Evolutionary conservation across 768 basidiomycete species (phyloP), one percentile per base, ranked within the genome.

Genomic region (Boletus insuetus): DNA sequence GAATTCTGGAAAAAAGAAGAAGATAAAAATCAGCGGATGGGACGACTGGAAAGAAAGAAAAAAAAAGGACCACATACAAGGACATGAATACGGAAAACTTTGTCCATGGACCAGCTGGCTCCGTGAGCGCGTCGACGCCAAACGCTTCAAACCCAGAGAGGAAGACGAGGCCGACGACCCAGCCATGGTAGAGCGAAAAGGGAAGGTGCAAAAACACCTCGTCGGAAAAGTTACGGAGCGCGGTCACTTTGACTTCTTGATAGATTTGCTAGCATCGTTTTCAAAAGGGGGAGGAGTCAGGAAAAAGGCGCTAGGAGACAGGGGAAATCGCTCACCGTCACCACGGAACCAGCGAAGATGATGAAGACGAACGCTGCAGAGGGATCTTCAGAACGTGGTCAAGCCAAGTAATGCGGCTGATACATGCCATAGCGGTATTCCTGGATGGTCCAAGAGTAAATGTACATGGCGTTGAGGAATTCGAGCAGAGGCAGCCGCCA

Each of bases 191-290:
- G 45, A 88, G 73, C 13, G 81, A 85, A 74, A 89, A 89, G 5
- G 87, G 87, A 12, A 87, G 78, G 64, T 87, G 85, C n/a, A 89
- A 72, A 48, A 86, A 85, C 56, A 85, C 64, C 60, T 86, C 85
- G 60, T 86, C 84, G 40, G 72, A 73, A 44, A 78, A 61, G 58
- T 70, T 76, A 61, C 81, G 75, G 50, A 80, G 69, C 20, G 74
- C 69, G n/a, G 67, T 82, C 61, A 75, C 78, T 71, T 86, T 85
- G 66, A 88, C 79, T 51, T 84, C 72, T 63, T 82, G 84, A 70
- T 88, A 86, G 65, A 86, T 83, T 71, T 85, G 82, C 69, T 78
- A 61, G 6, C 24, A 35, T 26, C 22, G 24, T 24, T 6, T 6
- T 22, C 5, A 26, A 11, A 19, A 0, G 11, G 31, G 14, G 11